phyloP scores from a whole-genome alignment of 2,329 filamentous ascomycete species.

The Colletotrichum cereale region DNA sequence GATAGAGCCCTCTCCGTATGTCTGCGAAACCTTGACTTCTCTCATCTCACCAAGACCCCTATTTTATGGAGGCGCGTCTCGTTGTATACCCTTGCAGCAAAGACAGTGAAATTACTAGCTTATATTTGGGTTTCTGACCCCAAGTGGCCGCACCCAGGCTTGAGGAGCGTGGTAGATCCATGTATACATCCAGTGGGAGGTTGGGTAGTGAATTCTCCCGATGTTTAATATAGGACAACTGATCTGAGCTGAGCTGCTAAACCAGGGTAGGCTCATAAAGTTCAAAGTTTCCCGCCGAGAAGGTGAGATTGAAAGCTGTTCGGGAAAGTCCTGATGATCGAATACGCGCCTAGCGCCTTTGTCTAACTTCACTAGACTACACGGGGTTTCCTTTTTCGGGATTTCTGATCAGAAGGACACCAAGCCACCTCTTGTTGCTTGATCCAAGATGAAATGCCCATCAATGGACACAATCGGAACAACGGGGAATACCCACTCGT shows the following conservation, averaged over 20 bases:
- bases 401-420: too few relatives aligned
- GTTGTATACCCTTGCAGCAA: constrained; percentile 57
- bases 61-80: not conserved
- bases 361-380: not conserved
- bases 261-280: too few relatives aligned
- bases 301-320: not conserved
- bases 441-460: not conserved
- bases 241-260: too few relatives aligned
- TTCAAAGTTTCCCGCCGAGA: not conserved
- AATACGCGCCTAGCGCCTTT: not conserved
- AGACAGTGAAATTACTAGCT: not conserved
- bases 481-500: not conserved
- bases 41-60: constrained; percentile 39
- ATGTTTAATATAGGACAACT: too few relatives aligned
- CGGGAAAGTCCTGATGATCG: not conserved
- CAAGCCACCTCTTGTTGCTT: not conserved
- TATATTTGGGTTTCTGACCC: constrained; percentile 42
- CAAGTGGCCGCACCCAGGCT: constrained; percentile 40
- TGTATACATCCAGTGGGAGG: not conserved
- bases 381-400: not conserved
- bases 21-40: constrained; percentile 47
- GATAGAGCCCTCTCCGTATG: constrained; percentile 39
- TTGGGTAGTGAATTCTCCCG: not conserved
- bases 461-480: not conserved
- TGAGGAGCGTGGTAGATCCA: too few relatives aligned